Conservation (phyloP, 352 stramenopile species). For the Plasmopara halstedii region DNA sequence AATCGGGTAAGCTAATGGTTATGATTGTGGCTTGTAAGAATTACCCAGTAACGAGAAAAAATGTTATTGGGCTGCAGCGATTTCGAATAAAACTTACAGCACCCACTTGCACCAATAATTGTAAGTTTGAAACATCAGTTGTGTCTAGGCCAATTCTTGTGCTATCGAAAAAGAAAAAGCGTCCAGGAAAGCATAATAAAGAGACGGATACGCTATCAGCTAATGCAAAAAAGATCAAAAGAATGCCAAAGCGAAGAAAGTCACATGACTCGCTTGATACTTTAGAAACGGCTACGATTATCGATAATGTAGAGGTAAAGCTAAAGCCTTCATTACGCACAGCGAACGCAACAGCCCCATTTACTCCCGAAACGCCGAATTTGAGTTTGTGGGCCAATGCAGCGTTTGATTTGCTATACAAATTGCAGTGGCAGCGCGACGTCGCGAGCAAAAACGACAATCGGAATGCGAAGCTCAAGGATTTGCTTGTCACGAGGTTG, state of each 20-base stretch:
- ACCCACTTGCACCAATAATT: slow-evolving; percentile 25
- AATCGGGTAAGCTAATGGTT: slow-evolving; percentile 54
- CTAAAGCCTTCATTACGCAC: slow-evolving; percentile 7
- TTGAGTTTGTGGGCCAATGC: slow-evolving; percentile 68
- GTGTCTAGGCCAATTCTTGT: slow-evolving; percentile 50
- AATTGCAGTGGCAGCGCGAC: slow-evolving; percentile 52
- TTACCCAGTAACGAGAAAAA: too few species aligned
- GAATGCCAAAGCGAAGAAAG: slow-evolving; percentile 3
- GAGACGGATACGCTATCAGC: slow-evolving; percentile 21
- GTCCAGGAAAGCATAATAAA: slow-evolving; percentile 37
- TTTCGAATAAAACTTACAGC: slow-evolving; percentile 57
- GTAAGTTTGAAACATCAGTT: slow-evolving; percentile 14
- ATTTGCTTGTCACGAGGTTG: slow-evolving; percentile 27
- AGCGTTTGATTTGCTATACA: slow-evolving; percentile 61
- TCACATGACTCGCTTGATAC: slow-evolving; percentile 1
- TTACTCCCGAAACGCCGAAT: slow-evolving; percentile 33
- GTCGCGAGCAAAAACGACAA: slow-evolving; percentile 2
- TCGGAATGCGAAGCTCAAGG: slow-evolving; percentile 20
- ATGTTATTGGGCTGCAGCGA: slow-evolving; percentile 17
- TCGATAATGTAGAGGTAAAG: slow-evolving; percentile 12
- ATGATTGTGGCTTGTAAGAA: too few species aligned
- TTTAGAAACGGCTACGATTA: slow-evolving; percentile 13
- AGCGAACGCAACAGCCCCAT: slow-evolving; percentile 18
- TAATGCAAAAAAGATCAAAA: slow-evolving; percentile 44
- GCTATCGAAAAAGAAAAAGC: slow-evolving; percentile 75